A percentile compares a stretch with the other conserved stretches of the same genome.
Evolutionary conservation across 192 early-diverging fungal species (phyloP).

Genomic region (Coemansia sp.): DNA sequence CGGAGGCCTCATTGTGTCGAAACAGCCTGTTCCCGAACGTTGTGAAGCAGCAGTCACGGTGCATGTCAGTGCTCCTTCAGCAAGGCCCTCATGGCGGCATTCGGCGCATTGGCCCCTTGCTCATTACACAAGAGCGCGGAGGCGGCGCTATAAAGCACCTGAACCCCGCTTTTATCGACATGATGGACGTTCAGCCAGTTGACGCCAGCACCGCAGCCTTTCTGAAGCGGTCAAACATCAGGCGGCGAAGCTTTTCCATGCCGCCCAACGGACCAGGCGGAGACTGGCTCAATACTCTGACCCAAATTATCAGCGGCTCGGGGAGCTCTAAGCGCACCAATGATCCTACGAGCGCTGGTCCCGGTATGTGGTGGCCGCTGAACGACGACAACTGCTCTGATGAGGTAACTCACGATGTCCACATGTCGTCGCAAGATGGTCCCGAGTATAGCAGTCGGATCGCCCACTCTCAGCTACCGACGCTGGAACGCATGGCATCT

Average conservation of each 20-base stretch:
- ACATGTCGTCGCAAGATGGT: conserved; percentile 24
- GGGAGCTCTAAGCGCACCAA: conserved; percentile 1
- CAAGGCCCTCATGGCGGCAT: conserved; percentile 54
- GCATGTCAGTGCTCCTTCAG: conserved; percentile 48
- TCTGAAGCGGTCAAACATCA: conserved; percentile 42
- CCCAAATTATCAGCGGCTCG: conserved; percentile 17
- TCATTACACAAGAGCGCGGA: conserved; percentile 46
- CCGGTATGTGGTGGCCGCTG: conserved; percentile 55
- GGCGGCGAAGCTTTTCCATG: conserved; percentile 47
- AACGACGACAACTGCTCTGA: conserved; percentile 53
- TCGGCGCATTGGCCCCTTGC: conserved; percentile 44
- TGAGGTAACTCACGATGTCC: conserved; percentile 44
- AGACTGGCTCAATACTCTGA: conserved; percentile 33
- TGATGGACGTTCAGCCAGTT: conserved; percentile 54
- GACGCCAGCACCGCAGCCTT: conserved; percentile 31
- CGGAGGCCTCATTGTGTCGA: conserved; percentile 24
- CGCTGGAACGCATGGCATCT: conserved; percentile 36
- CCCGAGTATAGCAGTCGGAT: neutral
- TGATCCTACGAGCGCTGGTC: conserved; percentile 16
- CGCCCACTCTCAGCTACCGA: neutral
- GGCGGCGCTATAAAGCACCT: conserved; percentile 36
- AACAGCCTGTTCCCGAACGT: conserved; percentile 51
- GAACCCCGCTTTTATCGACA: conserved; percentile 51
- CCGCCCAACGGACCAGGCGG: conserved; percentile 17
- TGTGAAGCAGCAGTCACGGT: conserved; percentile 52